Base-by-base conservation (phyloP, 148 eudicot genomes). In the Spergularia marina region DNA sequence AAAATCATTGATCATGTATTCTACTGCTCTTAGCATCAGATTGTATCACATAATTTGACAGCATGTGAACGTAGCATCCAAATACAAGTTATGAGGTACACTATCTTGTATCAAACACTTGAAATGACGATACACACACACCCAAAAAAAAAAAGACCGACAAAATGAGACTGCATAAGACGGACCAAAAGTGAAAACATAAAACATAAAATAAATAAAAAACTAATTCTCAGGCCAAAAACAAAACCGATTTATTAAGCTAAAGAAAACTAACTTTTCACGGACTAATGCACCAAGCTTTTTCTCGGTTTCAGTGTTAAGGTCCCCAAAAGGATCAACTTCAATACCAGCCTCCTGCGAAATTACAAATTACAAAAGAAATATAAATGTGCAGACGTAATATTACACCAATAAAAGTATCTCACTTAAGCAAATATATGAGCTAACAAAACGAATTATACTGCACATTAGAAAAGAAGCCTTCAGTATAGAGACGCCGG, bases 281-380 rank as follows among this genome's bases (percentile, higher is more conserved):
- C 81, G 80, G 67, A 94, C 98, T 80, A 94, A 87, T 78, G 88
- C 86, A 25, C 98, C 98, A 36, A 94, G 95, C 72, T 79, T 89
- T 75, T 88, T 85, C 83, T 94, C 98, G 36, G 86, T 52, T 82
- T 90, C 98, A n/a, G 98, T 94, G 83, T 86, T 94, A 68, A 94
- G 92, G 86, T 94, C 97, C 71, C 96, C 98, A 69, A 80, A 76
- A 34, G 93, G 93, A 90, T 91, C 97, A 62, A 90, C 81, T 82
- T 94, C 97, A 61, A 90, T 77, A 65, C 97, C 98, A 79, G 92
- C 97, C 60, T 85, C 98, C 98, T 94, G 86, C 72, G 68, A 6
- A 73, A 60, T 51, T 58, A 63, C 14, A 36, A 70, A 56, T 68
- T 23, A 23, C 23, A 68, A 54, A 76, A 61, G 51, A 39, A 52